Percentiles rank a stretch among this genome's conserved stretches.
Conservation (phyloP, 2,329 filamentous ascomycete species). For the Talaromyces rugulosus region DNA sequence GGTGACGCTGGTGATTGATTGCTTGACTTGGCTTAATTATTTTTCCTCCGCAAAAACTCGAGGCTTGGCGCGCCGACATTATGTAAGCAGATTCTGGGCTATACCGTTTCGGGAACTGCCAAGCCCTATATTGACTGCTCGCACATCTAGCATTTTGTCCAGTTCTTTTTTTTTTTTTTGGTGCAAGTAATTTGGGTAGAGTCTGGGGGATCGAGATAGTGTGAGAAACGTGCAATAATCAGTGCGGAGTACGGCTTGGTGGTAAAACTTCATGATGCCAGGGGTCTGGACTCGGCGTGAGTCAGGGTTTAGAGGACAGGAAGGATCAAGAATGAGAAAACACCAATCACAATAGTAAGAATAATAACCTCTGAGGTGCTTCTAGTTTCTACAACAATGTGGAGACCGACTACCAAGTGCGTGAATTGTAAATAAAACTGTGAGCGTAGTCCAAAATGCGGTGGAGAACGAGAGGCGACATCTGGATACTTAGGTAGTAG, state of each 20-base stretch:
- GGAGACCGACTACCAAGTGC: neutral
- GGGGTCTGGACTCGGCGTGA: neutral
- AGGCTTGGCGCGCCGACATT: neutral
- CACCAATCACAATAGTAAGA: neutral
- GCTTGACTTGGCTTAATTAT: neutral
- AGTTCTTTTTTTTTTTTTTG: neutral
- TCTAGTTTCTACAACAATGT: neutral
- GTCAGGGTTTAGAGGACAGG: neutral
- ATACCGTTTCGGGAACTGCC: neutral
- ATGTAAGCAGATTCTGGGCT: slow-evolving; percentile 4
- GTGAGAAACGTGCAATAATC: neutral
- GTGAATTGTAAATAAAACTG: no score
- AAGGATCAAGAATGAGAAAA: neutral
- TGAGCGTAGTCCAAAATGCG: neutral
- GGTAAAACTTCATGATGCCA: neutral
- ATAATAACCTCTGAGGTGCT: neutral
- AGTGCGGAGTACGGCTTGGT: neutral
- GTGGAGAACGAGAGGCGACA: neutral
- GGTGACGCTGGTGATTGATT: neutral
- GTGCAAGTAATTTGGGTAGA: neutral
- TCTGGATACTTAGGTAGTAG: neutral
- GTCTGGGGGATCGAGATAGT: neutral
- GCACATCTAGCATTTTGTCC: neutral
- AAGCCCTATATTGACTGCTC: neutral
- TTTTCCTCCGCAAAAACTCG: neutral